These are phyloP conservation scores for Pleurotus tuber-regium DNA, from an alignment of 768 basidiomycete genomes.

Conservation along the genomic window DNA sequence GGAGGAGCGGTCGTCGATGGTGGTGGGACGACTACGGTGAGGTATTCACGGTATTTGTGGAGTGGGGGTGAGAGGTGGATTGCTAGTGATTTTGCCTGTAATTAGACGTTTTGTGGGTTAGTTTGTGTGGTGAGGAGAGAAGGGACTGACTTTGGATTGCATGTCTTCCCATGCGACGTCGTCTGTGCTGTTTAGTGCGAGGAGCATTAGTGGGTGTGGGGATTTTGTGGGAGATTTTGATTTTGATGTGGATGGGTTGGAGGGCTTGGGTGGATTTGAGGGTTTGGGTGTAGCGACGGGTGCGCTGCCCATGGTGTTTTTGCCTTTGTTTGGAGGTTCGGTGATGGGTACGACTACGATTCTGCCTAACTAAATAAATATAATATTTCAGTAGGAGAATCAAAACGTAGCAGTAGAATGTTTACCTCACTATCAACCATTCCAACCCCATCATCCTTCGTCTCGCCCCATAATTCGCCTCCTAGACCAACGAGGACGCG, in stretches of 20 bases:
- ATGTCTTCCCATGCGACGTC: conserved; percentile 67
- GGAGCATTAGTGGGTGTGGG: conserved; percentile 59
- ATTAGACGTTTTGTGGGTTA: background rate
- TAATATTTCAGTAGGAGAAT: conserved; percentile 4
- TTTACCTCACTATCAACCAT: conserved; percentile 80
- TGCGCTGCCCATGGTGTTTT: too few species aligned
- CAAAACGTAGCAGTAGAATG: conserved; percentile 5
- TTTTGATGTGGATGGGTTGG: conserved; percentile 7
- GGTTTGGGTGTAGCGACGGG: background rate
- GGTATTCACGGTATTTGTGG: conserved; percentile 37
- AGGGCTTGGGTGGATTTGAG: background rate
- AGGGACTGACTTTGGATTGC: conserved; percentile 50
- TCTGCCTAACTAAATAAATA: conserved; percentile 56
- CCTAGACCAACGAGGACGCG: conserved; percentile 70
- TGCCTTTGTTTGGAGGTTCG: conserved; percentile 32
- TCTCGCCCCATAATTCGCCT: conserved; percentile 79
- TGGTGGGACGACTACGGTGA: conserved; percentile 12
- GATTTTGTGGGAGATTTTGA: conserved; percentile 7
- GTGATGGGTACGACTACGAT: conserved; percentile 68
- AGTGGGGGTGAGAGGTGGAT: conserved; percentile 43
- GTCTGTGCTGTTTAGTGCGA: conserved; percentile 64
- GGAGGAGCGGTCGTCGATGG: too few species aligned
- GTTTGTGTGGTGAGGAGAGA: background rate
- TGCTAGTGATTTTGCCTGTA: conserved; percentile 41
- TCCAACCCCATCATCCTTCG: conserved; percentile 57